phyloP scores from a whole-genome alignment of 306 rosid species.

The Hippophae gyantsensis region DNA sequence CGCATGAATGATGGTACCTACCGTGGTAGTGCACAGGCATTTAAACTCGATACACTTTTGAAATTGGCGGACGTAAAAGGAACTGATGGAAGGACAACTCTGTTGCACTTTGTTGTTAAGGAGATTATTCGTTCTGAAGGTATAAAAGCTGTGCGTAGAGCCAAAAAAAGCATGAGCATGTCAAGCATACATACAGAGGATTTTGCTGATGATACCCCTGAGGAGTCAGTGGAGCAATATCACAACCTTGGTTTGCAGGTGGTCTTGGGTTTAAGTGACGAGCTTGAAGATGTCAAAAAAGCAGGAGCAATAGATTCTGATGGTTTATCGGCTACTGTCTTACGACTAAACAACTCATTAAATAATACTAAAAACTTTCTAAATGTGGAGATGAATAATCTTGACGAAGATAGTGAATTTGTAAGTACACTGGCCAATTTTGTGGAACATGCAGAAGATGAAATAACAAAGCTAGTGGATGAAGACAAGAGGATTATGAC shows the following conservation, averaged over 20 bases:
- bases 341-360: slow-evolving; percentile 39
- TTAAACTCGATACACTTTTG: slow-evolving; percentile 77
- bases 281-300: slow-evolving; percentile 54
- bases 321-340: slow-evolving; percentile 27
- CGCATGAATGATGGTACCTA: slow-evolving; percentile 96
- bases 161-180: slow-evolving; percentile 35
- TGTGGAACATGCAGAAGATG: slow-evolving; percentile 38
- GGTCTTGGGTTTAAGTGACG: slow-evolving; percentile 56
- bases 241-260: slow-evolving; percentile 58
- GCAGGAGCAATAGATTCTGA: slow-evolving; percentile 73
- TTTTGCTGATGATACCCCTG: slow-evolving; percentile 16
- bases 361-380: slow-evolving; percentile 31
- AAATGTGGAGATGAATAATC: slow-evolving; percentile 34
- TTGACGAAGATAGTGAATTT: slow-evolving; percentile 51
- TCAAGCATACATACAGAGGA: slow-evolving; percentile 41
- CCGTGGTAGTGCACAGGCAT: slow-evolving; percentile 92
- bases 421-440: slow-evolving; percentile 26
- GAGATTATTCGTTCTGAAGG: slow-evolving; percentile 91
- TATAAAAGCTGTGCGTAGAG: slow-evolving; percentile 40
- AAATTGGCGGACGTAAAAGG: slow-evolving; percentile 90
- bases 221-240: slow-evolving; percentile 44
- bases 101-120: slow-evolving; percentile 79
- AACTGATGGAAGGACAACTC: slow-evolving; percentile 75
- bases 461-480: slow-evolving; percentile 35
- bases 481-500: slow-evolving; percentile 76